These are phyloP conservation scores for Ustilago xerochloae DNA, from an alignment of 1,284 basidiomycete species.

Conservation along the genomic window DNA sequence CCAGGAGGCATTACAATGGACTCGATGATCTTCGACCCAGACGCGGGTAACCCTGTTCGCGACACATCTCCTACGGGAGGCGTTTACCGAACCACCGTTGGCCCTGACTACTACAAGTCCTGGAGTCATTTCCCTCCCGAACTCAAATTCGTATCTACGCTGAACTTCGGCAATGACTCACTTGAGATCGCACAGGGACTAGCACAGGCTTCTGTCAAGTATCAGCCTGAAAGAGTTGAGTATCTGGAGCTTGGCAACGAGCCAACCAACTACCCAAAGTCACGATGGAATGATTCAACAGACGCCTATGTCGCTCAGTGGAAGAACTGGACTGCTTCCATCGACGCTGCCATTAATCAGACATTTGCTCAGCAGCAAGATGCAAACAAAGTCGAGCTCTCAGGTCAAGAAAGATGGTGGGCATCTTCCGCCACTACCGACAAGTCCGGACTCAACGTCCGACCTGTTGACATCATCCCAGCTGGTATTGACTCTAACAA, in stretches of 20 bases:
- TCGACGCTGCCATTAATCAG: not conserved
- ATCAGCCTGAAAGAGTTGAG: not conserved
- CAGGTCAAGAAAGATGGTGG: conserved; percentile 5
- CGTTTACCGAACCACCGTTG: conserved; percentile 10
- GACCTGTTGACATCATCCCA: conserved; percentile 10
- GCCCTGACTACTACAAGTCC: conserved; percentile 5
- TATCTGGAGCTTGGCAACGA: conserved; percentile 15
- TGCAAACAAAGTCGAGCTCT: not conserved
- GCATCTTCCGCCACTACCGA: conserved; percentile 12
- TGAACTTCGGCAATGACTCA: conserved; percentile 14
- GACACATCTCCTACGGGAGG: not conserved
- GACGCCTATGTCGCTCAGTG: conserved; percentile 11
- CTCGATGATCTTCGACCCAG: conserved; percentile 6
- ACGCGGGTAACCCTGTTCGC: conserved; percentile 2
- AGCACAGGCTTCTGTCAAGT: conserved; percentile 4
- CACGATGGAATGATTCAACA: conserved; percentile 2
- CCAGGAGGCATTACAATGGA: conserved; percentile 12
- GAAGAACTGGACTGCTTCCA: conserved; percentile 5
- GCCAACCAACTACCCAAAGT: conserved; percentile 9
- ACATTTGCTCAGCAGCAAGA: not conserved
- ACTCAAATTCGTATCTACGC: conserved; percentile 10
- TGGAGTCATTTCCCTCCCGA: conserved; percentile 11
- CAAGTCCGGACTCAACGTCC: conserved; percentile 3
- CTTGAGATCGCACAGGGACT: conserved; percentile 3
- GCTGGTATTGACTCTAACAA: conserved; percentile 4